phyloP scores from a whole-genome alignment of 495 filamentous ascomycete genomes.

The Trichoderma asperelloides region DNA sequence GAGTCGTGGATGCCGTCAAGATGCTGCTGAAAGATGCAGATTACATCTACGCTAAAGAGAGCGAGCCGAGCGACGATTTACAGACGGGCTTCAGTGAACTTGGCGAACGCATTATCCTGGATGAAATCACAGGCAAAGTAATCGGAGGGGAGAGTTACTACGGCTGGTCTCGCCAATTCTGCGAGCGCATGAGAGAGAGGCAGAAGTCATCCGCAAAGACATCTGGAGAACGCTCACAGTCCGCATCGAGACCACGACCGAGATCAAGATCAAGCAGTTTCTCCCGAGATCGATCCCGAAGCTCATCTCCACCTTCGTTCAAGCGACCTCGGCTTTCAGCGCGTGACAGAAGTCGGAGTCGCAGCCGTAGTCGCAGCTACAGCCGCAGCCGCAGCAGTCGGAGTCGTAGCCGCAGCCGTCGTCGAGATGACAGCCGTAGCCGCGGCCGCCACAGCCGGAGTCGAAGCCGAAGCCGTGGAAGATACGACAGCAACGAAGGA shows the following conservation, averaged over 20 bases:
- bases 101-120: conserved; percentile 55
- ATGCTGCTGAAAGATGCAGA: conserved; percentile 60
- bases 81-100: conserved; percentile 43
- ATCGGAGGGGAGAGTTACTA: conserved; percentile 65
- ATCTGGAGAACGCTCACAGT: not conserved
- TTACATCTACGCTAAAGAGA: conserved; percentile 45
- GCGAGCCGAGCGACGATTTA: conserved; percentile 41
- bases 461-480: conserved; percentile 24
- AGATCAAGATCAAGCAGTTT: conserved; percentile 25
- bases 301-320: conserved; percentile 21
- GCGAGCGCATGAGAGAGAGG: conserved; percentile 60
- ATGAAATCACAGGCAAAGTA: conserved; percentile 53
- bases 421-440: conserved; percentile 30
- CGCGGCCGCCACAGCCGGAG: conserved; percentile 40
- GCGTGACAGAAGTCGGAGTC: conserved; percentile 15
- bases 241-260: conserved; percentile 15
- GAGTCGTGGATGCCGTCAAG: conserved; percentile 57
- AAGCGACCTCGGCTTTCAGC: conserved; percentile 26
- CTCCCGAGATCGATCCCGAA: conserved; percentile 16
- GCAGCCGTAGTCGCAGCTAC: conserved; percentile 34
- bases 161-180: conserved; percentile 76
- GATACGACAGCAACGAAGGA: conserved; percentile 16
- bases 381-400: conserved; percentile 14
- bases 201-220: conserved; percentile 11
- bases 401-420: conserved; percentile 21